Conservation (phyloP, 257 asterid species). For the Penstemon newberryi region DNA sequence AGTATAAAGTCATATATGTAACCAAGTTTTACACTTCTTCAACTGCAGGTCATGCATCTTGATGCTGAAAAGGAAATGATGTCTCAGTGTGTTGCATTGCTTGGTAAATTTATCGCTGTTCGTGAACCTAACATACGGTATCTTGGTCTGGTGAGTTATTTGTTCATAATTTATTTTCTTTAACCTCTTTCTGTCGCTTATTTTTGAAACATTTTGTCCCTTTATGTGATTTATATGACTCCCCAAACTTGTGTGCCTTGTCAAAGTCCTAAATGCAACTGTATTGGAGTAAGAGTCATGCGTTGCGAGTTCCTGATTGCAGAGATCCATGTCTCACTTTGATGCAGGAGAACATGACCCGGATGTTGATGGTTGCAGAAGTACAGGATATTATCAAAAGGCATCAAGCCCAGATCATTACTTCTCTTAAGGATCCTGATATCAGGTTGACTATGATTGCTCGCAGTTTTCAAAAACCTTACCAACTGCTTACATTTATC, state of each 20-base stretch:
- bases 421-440: conserved; percentile 96
- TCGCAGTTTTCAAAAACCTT: conserved; percentile 26
- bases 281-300: background rate
- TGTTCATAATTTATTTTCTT: background rate
- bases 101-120: conserved; percentile 93
- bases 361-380: conserved; percentile 98
- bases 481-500: conserved; percentile 5
- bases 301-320: conserved; percentile 16
- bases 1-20: too few relatives aligned
- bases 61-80: conserved; percentile 99
- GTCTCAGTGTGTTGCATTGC: conserved; percentile 97
- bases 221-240: conserved; percentile 1
- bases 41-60: conserved; percentile 91
- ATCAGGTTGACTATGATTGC: conserved; percentile 59
- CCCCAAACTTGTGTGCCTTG: conserved; percentile 11
- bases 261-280: conserved; percentile 5
- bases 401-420: conserved; percentile 96
- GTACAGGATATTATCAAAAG: conserved; percentile 92
- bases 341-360: conserved; percentile 93
- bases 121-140: conserved; percentile 98
- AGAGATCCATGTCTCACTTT: conserved; percentile 22
- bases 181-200: background rate
- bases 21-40: background rate
- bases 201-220: conserved; percentile 16
- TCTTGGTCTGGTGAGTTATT: conserved; percentile 85